phyloP scores from a whole-genome alignment of 352 stramenopile genomes.

The Globisporangium okanoganense region DNA sequence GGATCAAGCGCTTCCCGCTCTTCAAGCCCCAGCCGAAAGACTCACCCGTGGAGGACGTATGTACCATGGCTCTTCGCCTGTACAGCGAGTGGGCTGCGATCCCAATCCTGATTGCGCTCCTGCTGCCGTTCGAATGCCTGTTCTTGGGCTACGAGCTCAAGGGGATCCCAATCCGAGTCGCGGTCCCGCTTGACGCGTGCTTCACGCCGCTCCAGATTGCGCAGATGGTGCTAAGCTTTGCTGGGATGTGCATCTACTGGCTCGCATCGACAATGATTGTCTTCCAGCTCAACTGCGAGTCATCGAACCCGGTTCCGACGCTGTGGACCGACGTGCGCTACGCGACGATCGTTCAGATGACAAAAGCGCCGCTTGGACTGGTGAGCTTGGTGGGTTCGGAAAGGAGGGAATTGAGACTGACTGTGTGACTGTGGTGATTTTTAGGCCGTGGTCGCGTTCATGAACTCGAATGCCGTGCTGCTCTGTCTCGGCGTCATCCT shows the following conservation, averaged over 20 bases:
- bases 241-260: conserved; percentile 26
- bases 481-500: conserved; percentile 26
- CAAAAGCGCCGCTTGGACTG: conserved; percentile 46
- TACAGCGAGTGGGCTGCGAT: conserved; percentile 55
- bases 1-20: conserved; percentile 47
- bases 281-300: conserved; percentile 64
- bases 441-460: conserved; percentile 34
- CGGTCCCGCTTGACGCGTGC: conserved; percentile 25
- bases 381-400: conserved; percentile 15
- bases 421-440: neutral
- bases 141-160: conserved; percentile 39
- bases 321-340: conserved; percentile 64
- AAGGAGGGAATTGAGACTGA: neutral
- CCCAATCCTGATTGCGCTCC: conserved; percentile 42
- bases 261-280: conserved; percentile 26
- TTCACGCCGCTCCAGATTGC: conserved; percentile 33
- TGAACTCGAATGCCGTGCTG: conserved; percentile 33
- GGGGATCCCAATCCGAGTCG: conserved; percentile 17
- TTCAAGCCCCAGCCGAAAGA: conserved; percentile 58
- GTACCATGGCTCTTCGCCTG: conserved; percentile 39
- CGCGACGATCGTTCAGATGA: conserved; percentile 24
- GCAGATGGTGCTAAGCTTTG: conserved; percentile 24
- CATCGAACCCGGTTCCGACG: conserved; percentile 38
- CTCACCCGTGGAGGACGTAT: conserved; percentile 42
- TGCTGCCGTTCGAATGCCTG: conserved; percentile 51